phyloP scores from a whole-genome alignment of 164 flowering plant species.

The Vitis vinifera region ASM3070453v1 NC_081814.1:3544001-3544500 shows the following conservation, averaged over 20 bases:
- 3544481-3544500: too few relatives aligned
- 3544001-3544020: too few relatives aligned
- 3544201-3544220: constrained; percentile 19
- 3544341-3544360: not conserved
- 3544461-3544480: not conserved
- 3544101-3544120: constrained; percentile 2
- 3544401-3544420: not conserved
- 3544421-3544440: constrained; percentile 6
- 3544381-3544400: constrained; percentile 4
- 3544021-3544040: too few relatives aligned
- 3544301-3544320: too few relatives aligned
- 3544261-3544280: too few relatives aligned
- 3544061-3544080: too few relatives aligned
- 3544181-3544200: constrained; percentile 18
- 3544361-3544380: constrained; percentile 4
- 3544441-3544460: not conserved
- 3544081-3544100: not conserved
- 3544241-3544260: constrained; percentile 1
- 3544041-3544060: too few relatives aligned
- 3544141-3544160: constrained; percentile 22
- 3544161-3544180: constrained; percentile 19
- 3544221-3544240: constrained; percentile 25
- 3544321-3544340: too few relatives aligned
- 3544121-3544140: constrained; percentile 7
- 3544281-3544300: too few relatives aligned